A percentile compares a stretch with the other conserved stretches of the same genome.
Conservation (phyloP, 2,329 filamentous ascomycete genomes). For the Fusarium hostae region DNA sequence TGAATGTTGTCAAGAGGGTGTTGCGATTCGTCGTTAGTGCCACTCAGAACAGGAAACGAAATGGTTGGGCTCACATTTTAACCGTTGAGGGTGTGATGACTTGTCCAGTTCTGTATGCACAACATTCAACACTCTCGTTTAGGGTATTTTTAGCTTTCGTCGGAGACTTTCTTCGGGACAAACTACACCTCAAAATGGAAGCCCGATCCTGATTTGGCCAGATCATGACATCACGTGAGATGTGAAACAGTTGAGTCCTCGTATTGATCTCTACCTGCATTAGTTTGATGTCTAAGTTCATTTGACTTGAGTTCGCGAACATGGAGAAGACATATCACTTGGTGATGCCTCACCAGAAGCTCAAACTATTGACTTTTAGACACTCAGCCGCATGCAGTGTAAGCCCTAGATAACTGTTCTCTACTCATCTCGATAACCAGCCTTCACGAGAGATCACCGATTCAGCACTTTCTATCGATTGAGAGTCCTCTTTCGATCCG, state of each 20-base stretch:
- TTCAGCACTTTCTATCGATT: not conserved
- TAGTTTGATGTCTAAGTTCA: not conserved
- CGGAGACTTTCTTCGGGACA: not conserved
- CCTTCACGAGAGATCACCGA: not conserved
- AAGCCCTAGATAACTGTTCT: not conserved
- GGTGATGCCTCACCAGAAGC: too few species aligned
- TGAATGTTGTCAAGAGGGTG: not conserved
- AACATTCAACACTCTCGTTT: conserved; percentile 7
- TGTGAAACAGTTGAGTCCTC: not conserved
- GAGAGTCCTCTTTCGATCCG: not conserved
- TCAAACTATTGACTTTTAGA: not conserved
- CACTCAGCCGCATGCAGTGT: not conserved
- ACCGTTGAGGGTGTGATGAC: not conserved
- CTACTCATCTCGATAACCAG: not conserved
- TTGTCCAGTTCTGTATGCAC: not conserved
- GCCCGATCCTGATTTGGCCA: not conserved
- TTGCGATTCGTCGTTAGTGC: not conserved
- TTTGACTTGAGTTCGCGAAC: too few species aligned
- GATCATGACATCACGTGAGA: not conserved
- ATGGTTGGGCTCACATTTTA: not conserved
- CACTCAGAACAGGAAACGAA: too few species aligned
- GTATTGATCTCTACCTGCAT: not conserved
- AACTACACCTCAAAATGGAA: not conserved
- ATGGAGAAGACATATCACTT: too few species aligned
- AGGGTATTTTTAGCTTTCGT: conserved; percentile 6